A percentile compares a stretch with the other conserved stretches of the same genome.
These are phyloP conservation scores for Rhododendron vialii DNA, from an alignment of 148 eudicot genomes.

Conservation along the genomic window DNA sequence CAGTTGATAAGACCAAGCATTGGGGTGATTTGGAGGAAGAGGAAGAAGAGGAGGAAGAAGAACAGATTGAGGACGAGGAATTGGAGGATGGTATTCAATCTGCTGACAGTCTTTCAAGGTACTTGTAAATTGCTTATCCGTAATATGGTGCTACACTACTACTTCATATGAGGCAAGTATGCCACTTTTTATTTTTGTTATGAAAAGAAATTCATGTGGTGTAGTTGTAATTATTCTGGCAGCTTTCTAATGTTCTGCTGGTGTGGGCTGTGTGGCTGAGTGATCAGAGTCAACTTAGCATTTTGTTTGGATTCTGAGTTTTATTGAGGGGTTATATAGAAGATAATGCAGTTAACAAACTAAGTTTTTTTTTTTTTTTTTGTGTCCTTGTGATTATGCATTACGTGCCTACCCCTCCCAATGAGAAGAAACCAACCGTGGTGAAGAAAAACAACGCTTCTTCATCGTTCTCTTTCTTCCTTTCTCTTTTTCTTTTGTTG, in stretches of 20 bases:
- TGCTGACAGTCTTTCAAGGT: constrained; percentile 93
- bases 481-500: no score
- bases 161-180: not conserved
- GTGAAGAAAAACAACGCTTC: not conserved
- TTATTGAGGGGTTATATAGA: not conserved
- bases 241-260: no score
- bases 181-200: not conserved
- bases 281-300: no score
- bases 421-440: not conserved
- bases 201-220: not conserved
- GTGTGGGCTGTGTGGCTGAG: no score
- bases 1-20: constrained; percentile 83
- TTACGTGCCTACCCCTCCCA: not conserved
- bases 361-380: no score
- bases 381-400: not conserved
- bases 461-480: no score
- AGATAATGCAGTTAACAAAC: not conserved
- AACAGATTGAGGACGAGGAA: constrained; percentile 6
- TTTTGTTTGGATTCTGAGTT: not conserved
- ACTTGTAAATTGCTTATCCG: not conserved
- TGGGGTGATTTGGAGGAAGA: constrained; percentile 98
- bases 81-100: constrained; percentile 72
- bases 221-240: not conserved
- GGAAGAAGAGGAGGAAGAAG: constrained; percentile 78
- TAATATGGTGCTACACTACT: not conserved